Percentiles rank a stretch among this genome's conserved stretches.
These are phyloP conservation scores for Cladobotryum mycophilum DNA, from an alignment of 2,329 filamentous ascomycete genomes.

Conservation along the genomic window DNA sequence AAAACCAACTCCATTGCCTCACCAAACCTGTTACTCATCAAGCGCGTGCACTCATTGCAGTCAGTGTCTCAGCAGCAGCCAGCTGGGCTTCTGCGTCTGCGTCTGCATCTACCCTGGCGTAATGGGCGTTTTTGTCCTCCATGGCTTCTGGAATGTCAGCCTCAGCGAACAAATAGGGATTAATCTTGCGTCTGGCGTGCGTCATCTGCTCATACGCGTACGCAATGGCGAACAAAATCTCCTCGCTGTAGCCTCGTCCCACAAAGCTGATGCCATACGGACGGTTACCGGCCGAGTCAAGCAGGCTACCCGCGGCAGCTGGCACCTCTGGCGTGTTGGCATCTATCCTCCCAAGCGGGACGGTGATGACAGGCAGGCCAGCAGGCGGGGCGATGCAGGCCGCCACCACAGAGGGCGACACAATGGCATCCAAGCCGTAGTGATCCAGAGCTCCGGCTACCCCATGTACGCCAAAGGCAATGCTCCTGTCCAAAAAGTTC, in stretches of 20 bases:
- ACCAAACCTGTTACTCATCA: no score
- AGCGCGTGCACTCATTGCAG: no score
- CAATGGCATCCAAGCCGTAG: constrained; percentile 53
- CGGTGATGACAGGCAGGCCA: constrained; percentile 55
- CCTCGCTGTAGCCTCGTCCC: constrained; percentile 55
- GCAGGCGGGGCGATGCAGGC: constrained; percentile 46
- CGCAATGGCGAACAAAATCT: constrained; percentile 54
- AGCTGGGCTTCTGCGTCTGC: no score
- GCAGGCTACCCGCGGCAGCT: constrained; percentile 38
- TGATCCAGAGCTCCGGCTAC: constrained; percentile 52
- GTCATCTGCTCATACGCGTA: constrained; percentile 63
- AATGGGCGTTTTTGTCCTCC: no score
- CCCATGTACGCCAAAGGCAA: constrained; percentile 49
- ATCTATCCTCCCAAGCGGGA: constrained; percentile 56
- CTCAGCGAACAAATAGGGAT: no score
- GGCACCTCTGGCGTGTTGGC: constrained; percentile 38
- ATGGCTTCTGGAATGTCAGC: no score
- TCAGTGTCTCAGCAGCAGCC: no score
- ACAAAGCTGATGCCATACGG: constrained; percentile 59
- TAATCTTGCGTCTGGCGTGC: constrained; percentile 16
- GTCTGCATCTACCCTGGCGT: no score
- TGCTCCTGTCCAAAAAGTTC: constrained; percentile 47
- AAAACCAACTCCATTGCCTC: no score
- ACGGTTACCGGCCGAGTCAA: constrained; percentile 46
- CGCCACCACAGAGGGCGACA: constrained; percentile 49